phyloP scores from a whole-genome alignment of 1,284 basidiomycete genomes.

The Trichosporon coremiiforme region DNA sequence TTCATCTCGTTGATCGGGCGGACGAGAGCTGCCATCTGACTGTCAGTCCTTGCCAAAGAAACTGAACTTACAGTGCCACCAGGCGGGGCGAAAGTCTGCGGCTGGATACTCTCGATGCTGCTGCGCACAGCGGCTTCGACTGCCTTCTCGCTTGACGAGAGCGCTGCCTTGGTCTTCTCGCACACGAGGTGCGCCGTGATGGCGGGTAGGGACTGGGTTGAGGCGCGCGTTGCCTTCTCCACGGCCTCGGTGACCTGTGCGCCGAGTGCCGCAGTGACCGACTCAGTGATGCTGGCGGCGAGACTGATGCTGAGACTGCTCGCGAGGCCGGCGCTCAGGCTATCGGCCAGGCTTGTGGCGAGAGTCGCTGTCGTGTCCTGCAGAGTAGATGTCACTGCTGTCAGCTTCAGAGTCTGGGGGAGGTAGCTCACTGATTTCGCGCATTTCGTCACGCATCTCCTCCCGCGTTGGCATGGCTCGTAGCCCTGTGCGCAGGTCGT shows the following conservation, averaged over 20 bases:
- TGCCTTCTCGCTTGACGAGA: conserved; percentile 16
- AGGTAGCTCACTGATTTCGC: conserved; percentile 34
- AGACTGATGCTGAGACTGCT: not conserved
- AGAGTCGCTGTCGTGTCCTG: conserved; percentile 27
- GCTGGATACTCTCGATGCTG: conserved; percentile 5
- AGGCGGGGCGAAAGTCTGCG: not conserved
- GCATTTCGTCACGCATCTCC: conserved; percentile 42
- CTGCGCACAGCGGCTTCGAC: conserved; percentile 4
- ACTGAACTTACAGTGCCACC: conserved; percentile 9
- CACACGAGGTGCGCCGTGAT: conserved; percentile 6
- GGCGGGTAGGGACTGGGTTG: not conserved
- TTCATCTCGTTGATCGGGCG: conserved; percentile 30
- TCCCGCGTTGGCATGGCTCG: conserved; percentile 38
- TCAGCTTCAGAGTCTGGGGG: not conserved
- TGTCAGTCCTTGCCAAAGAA: not conserved
- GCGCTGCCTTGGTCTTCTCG: conserved; percentile 21
- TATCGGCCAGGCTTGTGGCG: not conserved
- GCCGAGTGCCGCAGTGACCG: not conserved
- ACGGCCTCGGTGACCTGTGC: not conserved
- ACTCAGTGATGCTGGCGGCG: not conserved
- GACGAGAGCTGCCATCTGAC: conserved; percentile 27
- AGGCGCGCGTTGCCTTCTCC: conserved; percentile 3
- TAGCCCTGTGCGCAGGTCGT: conserved; percentile 38
- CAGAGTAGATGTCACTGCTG: conserved; percentile 31
- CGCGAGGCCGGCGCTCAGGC: not conserved